These are phyloP conservation scores for Backusella luteola DNA, from an alignment of 192 early-diverging fungal species.

Conservation along the genomic window DNA sequence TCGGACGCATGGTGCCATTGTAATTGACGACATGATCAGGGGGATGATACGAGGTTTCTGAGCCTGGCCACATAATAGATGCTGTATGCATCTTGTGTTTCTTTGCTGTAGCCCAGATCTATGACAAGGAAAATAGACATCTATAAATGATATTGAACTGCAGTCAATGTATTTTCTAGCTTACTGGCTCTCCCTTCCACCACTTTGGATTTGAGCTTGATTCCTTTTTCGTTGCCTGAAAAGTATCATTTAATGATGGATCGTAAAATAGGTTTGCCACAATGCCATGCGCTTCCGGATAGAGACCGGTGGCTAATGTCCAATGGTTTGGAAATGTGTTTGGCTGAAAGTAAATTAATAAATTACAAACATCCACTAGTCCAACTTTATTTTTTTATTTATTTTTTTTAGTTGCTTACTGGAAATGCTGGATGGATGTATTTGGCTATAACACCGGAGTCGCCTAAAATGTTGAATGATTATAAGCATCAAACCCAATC, in stretches of 20 bases:
- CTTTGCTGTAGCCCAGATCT: constrained; percentile 84
- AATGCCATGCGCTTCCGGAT: constrained; percentile 91
- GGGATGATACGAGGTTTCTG: constrained; percentile 46
- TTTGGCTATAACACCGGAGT: constrained; percentile 48
- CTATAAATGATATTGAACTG: neutral
- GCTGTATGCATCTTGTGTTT: constrained; percentile 65
- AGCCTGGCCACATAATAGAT: constrained; percentile 89
- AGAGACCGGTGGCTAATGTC: constrained; percentile 85
- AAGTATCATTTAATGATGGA: constrained; percentile 64
- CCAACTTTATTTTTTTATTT: neutral
- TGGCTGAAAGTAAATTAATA: constrained; percentile 26
- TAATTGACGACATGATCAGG: constrained; percentile 72
- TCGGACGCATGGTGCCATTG: constrained; percentile 39
- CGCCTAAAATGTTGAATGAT: neutral
- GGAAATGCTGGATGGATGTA: constrained; percentile 72
- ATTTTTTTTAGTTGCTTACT: constrained; percentile 16
- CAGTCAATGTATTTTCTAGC: neutral
- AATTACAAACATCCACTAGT: neutral
- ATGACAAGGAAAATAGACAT: neutral
- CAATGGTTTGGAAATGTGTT: constrained; percentile 96
- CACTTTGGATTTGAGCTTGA: constrained; percentile 63
- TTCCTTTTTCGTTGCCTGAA: constrained; percentile 68
- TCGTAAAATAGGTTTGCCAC: constrained; percentile 85
- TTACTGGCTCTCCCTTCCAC: constrained; percentile 88
- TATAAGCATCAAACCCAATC: neutral